Base-by-base conservation (phyloP, 495 filamentous ascomycete genomes). In the Antarctomyces pellizariae region DNA sequence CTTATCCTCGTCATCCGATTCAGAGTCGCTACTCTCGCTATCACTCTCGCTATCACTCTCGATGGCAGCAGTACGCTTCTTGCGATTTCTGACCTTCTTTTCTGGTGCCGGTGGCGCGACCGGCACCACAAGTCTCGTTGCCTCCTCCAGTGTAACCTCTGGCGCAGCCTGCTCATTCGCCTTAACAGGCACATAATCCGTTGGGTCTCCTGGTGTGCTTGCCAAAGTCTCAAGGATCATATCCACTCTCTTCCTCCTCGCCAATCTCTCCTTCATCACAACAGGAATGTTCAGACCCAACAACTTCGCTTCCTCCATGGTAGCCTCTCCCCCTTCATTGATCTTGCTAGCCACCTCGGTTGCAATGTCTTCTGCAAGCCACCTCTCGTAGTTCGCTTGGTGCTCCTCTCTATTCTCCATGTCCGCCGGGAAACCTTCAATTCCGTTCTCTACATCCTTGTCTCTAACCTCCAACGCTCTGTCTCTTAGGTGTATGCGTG, bases 401-500 rank as follows among this genome's bases (percentile, higher is more conserved):
- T 50, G 53, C 5, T n/a, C 16, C 24, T 32, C 29, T 12, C 23
- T 29, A 16, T 33, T 25, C 7, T 31, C 52, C 49, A 54, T 54
- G 25, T 41, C 31, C 36, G 45, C 13, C 16, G 41, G 37, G 35
- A 56, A 59, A 8, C 41, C 52, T 20, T 36, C 44, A 8, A 41
- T 34, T 16, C 49, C 53, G 18, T 49, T 43, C 25, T 62, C 52
- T 42, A 56, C 53, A 36, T 57, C 53, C 31, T 50, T 49, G 16
- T 53, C 46, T 31, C 50, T 54, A 28, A 64, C 52, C 19, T 67
- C 57, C 28, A 56, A 51, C 3, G 74, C 72, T 11, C 55, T 52
- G 33, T 72, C 56, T n/a, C 62, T 54, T 26, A 79, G 47, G 14
- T 71, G 56, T 16, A 68, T 36, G 57, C 75, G 28, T 38, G 60